Evolutionary conservation across 345 rosid species (phyloP).

Genomic region (Alliaria petiolata): DNA sequence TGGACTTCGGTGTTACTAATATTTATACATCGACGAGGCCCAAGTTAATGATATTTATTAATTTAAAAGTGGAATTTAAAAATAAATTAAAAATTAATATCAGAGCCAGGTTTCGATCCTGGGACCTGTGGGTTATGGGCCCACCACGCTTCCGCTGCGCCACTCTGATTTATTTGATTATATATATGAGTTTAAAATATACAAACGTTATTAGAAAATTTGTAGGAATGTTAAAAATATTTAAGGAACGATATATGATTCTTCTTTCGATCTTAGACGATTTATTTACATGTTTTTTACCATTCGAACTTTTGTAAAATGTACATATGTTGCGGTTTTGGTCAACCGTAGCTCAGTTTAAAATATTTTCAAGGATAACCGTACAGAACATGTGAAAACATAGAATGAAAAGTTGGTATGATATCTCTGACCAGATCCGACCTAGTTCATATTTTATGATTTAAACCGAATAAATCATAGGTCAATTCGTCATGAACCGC

Average conservation of each 20-base stretch:
- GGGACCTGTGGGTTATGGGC: constrained; percentile 86
- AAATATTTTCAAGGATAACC: no score
- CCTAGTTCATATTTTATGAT: no score
- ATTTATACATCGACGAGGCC: no score
- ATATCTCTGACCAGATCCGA: no score
- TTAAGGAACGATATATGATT: not conserved
- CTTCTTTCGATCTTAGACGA: not conserved
- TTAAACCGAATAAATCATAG: no score
- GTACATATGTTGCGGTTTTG: not conserved
- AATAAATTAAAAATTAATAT: not conserved
- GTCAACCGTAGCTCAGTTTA: not conserved
- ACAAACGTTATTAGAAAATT: no score
- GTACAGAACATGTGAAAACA: not conserved
- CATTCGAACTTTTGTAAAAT: not conserved
- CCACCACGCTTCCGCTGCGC: constrained; percentile 69
- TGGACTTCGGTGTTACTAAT: not conserved
- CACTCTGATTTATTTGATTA: constrained; percentile 47
- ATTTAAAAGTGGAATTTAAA: no score
- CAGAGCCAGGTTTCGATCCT: constrained; percentile 42
- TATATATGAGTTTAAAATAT: no score
- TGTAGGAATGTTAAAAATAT: no score
- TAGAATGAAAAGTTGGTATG: not conserved
- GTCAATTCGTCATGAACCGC: no score
- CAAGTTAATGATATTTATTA: no score
- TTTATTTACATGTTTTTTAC: not conserved